phyloP scores from a whole-genome alignment of 108 stramenopile species.

The Nannochloropsis gaditana region DNA sequence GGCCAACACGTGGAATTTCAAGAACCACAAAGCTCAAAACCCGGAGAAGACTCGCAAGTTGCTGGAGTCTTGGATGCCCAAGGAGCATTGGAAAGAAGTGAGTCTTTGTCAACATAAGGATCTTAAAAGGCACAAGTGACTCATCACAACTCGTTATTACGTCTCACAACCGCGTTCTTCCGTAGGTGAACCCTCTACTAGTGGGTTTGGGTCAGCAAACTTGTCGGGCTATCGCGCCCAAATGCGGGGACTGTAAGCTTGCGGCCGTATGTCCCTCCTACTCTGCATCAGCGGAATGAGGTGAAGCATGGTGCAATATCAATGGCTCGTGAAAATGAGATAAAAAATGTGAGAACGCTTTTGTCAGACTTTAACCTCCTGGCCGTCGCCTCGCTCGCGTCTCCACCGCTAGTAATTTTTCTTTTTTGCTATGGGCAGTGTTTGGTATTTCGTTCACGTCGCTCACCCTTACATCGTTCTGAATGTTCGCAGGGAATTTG shows the following conservation, averaged over 20 bases:
- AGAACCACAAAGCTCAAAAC: slow-evolving; percentile 25
- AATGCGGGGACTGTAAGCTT: neutral
- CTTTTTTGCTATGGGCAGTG: too few relatives aligned
- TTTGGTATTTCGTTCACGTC: too few relatives aligned
- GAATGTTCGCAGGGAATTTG: too few relatives aligned
- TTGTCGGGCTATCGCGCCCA: neutral
- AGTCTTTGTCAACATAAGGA: neutral
- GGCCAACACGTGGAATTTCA: slow-evolving; percentile 43
- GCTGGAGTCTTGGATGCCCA: slow-evolving; percentile 39
- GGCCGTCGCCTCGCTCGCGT: too few relatives aligned
- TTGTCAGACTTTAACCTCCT: too few relatives aligned
- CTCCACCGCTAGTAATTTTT: too few relatives aligned
- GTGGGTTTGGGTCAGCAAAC: slow-evolving; percentile 4
- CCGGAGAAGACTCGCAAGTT: slow-evolving; percentile 34
- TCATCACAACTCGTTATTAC: neutral
- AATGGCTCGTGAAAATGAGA: too few relatives aligned
- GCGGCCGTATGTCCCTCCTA: slow-evolving; percentile 13
- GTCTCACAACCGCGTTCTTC: neutral
- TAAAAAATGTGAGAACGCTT: too few relatives aligned
- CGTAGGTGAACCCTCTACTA: neutral
- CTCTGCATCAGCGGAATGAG: neutral
- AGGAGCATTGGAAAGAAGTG: slow-evolving; percentile 30
- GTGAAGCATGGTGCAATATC: neutral
- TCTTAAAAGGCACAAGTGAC: neutral
- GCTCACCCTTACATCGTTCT: too few relatives aligned